A percentile compares a stretch with the other conserved stretches of the same genome.
Conservation (phyloP, 129 eudicot genomes). For the Chrysanthemum seticuspe region DNA sequence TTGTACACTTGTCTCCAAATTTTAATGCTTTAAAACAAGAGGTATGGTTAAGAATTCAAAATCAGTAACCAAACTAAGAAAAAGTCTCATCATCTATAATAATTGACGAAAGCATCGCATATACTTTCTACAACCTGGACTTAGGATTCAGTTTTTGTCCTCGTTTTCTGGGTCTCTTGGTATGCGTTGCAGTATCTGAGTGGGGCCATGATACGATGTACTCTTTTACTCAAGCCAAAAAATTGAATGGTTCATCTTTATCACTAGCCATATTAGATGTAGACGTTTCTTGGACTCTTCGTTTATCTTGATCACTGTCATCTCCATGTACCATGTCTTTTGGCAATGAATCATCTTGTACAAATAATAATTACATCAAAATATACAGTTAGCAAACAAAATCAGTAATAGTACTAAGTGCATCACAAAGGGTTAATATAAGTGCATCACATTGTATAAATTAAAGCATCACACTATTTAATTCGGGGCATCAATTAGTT, state of each 20-base stretch:
- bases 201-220: slow-evolving; percentile 19
- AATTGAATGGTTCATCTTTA: slow-evolving; percentile 18
- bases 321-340: slow-evolving; percentile 26
- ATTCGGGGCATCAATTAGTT: no score
- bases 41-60: no score
- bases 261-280: slow-evolving; percentile 20
- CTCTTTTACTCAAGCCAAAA: slow-evolving; percentile 39
- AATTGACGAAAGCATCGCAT: no score
- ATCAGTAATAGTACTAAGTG: not conserved
- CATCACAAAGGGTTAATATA: no score
- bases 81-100: no score
- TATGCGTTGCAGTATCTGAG: slow-evolving; percentile 16
- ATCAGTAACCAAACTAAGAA: no score
- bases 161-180: slow-evolving; percentile 54
- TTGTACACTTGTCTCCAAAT: no score
- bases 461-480: no score
- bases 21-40: no score
- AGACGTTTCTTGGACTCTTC: slow-evolving; percentile 18
- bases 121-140: not conserved
- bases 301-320: slow-evolving; percentile 31
- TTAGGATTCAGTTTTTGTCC: slow-evolving; percentile 32
- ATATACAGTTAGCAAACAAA: not conserved
- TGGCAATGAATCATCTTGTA: slow-evolving; percentile 27
- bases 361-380: not conserved
- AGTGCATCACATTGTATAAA: no score